These are phyloP conservation scores for Westerdykella aurantiaca DNA, from an alignment of 2,329 filamentous ascomycete genomes.

Conservation along the genomic window DNA sequence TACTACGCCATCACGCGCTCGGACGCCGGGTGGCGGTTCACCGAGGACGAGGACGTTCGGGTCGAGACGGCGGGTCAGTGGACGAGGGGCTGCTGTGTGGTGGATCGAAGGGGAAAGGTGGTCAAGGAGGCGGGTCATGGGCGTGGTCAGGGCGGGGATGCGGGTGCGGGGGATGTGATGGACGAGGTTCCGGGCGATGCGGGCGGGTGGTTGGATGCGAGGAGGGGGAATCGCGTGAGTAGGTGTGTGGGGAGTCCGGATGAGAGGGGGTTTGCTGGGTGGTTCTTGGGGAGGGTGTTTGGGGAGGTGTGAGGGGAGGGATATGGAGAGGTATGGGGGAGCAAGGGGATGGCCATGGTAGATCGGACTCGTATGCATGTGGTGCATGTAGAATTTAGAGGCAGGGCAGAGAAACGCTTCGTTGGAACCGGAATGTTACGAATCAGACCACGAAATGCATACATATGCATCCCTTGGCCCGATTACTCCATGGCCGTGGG, in stretches of 20 bases:
- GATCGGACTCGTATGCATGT: too few species aligned
- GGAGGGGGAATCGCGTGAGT: constrained; percentile 72
- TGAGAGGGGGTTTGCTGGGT: constrained; percentile 58
- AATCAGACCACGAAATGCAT: too few species aligned
- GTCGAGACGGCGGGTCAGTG: constrained; percentile 90
- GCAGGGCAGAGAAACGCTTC: too few species aligned
- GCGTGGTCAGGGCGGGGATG: constrained; percentile 39
- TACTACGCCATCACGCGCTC: constrained; percentile 30
- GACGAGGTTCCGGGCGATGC: constrained; percentile 61
- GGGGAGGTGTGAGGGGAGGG: constrained; percentile 21
- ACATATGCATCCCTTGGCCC: too few species aligned
- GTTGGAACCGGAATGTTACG: too few species aligned
- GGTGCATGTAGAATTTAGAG: too few species aligned
- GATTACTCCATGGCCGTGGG: too few species aligned
- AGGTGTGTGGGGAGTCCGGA: constrained; percentile 67
- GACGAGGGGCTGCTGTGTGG: constrained; percentile 85
- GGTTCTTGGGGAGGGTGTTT: constrained; percentile 63
- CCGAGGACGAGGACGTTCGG: constrained; percentile 67
- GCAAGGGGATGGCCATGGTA: too few species aligned
- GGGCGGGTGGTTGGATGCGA: constrained; percentile 66
- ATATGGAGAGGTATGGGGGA: too few species aligned
- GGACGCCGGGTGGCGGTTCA: constrained; percentile 32
- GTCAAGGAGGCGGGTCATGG: too few species aligned
- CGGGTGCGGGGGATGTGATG: constrained; percentile 22
- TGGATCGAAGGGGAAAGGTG: constrained; percentile 63